Base-by-base conservation (phyloP, 1,284 basidiomycete species). In the Ganoderma boninense region DNA sequence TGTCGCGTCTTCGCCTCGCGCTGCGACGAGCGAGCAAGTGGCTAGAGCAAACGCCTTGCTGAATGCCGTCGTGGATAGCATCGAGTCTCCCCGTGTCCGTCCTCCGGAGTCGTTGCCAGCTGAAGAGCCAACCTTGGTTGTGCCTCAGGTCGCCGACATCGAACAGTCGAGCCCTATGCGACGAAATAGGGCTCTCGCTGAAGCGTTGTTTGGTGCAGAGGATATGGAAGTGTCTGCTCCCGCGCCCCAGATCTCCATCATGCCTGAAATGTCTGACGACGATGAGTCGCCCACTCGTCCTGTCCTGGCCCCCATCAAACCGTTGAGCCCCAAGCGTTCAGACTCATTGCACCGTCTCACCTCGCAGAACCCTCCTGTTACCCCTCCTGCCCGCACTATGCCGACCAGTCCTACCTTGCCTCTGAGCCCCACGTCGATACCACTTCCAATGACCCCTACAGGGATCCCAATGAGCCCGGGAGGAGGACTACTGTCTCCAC, bases 111-210 rank as follows among this genome's bases (percentile, higher is more conserved):
- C 79, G 44, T 56, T 68, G 57, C 62, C 64, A 8, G 62, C 71
- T 7, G 76, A 74, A n/a, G 80, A 81, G n/a, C 73, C 75, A 42
- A 78, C 77, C 60, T 71, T 79, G 65, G 67, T 64, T 32, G 68
- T 67, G 52, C 77, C 68, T 7, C 61, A 76, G 68, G 46, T 78
- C 59, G 70, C 76, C 23, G 76, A 78, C 42, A 73, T 77, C 61
- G 79, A 80, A 59, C 77, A 77, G 60, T 81, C 82, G 23, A 84
- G 81, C 66, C 81, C 82, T n/a, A 86, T 87, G 61, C 87, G 89
- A 65, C 86, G 90, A 44, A 90, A 92, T 73, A 84, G 90, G 71
- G 92, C 92, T 74, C 84, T 94, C 35, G 90, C 93, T 3, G 89
- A 90, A 73, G 90, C 89, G 23, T 80, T 94, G n/a, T 94, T 94